These are phyloP conservation scores for Candida namnaoensis DNA, from an alignment of 805 yeast genomes.

Conservation along the genomic window DNA sequence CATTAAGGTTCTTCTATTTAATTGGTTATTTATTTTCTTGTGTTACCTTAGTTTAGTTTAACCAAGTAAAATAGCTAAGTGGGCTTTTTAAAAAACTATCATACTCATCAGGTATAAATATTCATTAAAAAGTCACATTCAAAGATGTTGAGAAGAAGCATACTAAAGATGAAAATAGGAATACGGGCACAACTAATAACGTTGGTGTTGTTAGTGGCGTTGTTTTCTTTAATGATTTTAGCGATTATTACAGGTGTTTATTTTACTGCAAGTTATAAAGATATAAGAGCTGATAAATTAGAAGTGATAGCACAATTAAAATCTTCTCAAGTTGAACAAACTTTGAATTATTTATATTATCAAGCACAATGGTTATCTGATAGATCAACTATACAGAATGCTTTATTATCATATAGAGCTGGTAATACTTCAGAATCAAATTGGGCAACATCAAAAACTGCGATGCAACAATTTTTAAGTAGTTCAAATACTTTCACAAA, in stretches of 20 bases:
- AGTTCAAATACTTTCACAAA: conserved; percentile 56
- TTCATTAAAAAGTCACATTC: too few relatives aligned
- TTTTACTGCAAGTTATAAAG: conserved; percentile 53
- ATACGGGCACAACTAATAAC: conserved; percentile 69
- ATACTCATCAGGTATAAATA: too few relatives aligned
- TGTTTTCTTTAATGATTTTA: conserved; percentile 60
- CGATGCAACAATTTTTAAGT: conserved; percentile 52
- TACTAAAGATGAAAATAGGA: conserved; percentile 30
- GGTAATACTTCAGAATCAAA: conserved; percentile 55
- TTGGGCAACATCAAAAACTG: conserved; percentile 35
- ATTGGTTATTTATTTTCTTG: too few relatives aligned
- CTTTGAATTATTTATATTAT: conserved; percentile 51
- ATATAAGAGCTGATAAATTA: conserved; percentile 60
- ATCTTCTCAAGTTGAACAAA: conserved; percentile 70
- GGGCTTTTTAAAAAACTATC: too few relatives aligned
- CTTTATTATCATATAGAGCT: conserved; percentile 56
- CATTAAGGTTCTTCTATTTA: too few relatives aligned
- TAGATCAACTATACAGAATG: conserved; percentile 49
- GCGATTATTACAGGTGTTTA: conserved; percentile 74
- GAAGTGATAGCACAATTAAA: conserved; percentile 75
- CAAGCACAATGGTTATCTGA: conserved; percentile 61
- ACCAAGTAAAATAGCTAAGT: too few relatives aligned
- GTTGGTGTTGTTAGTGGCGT: conserved; percentile 60
- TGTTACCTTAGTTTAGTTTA: too few relatives aligned
- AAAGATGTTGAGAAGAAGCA: too few relatives aligned